Conservation (phyloP, 2,329 filamentous ascomycete species). For the Coleophoma crateriformis region DNA sequence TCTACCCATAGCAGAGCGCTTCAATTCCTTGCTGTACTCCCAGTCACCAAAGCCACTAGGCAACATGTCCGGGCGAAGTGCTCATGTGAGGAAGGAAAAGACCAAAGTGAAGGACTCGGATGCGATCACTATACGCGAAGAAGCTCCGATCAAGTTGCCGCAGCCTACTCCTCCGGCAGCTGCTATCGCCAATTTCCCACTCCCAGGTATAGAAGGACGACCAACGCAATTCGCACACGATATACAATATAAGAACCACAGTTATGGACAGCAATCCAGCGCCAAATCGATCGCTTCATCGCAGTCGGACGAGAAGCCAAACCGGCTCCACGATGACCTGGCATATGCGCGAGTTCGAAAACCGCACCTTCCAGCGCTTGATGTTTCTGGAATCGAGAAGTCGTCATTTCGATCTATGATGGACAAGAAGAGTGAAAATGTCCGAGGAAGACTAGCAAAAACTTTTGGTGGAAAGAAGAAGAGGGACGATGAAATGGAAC, state of each 20-base stretch:
- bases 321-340: constrained; percentile 4
- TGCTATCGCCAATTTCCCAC: constrained; percentile 11
- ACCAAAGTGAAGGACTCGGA: constrained; percentile 33
- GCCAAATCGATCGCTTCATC: constrained; percentile 6
- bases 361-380: constrained; percentile 19
- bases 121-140: background rate
- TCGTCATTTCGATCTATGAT: constrained; percentile 45
- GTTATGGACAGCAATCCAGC: constrained; percentile 1
- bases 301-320: constrained; percentile 1
- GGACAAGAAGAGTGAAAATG: constrained; percentile 50
- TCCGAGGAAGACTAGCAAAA: constrained; percentile 47
- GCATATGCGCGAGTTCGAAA: constrained; percentile 13
- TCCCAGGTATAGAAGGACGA: constrained; percentile 4
- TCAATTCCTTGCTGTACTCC: too few species aligned
- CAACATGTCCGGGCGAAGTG: constrained; percentile 52
- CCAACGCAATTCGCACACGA: constrained; percentile 5
- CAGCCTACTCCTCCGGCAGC: background rate
- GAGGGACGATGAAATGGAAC: constrained; percentile 26
- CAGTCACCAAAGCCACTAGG: background rate
- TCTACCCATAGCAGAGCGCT: too few species aligned
- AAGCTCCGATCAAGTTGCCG: background rate
- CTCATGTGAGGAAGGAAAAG: constrained; percentile 53
- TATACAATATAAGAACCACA: constrained; percentile 2
- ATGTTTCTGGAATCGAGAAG: constrained; percentile 48
- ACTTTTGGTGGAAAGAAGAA: constrained; percentile 45